Evolutionary conservation across 352 stramenopile species (phyloP), one percentile per base, ranked within the genome.

Genomic region (Plasmopara halstedii): DNA sequence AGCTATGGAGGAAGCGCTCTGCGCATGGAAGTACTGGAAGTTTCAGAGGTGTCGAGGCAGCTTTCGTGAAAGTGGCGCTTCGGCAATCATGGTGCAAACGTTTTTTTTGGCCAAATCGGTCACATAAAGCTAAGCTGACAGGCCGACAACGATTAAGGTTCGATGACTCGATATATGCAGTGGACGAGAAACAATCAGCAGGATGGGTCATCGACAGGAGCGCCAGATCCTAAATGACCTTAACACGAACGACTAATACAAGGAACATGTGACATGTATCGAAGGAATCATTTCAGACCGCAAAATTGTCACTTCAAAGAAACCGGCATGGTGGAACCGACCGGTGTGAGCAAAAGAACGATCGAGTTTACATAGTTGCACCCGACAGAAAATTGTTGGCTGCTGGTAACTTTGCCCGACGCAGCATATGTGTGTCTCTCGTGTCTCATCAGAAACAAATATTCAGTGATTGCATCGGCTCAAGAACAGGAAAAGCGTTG

Each of bases 241-340:
- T 11, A 17, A 15, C 29, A 35, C 3, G 9, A 35, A 35, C 3
- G 29, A 17, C 29, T 35, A 35, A n/a, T 14, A 35, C 29, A 35
- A 35, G 29, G 29, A 11, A 5, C 29, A 15, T 15, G 29, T 15
- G n/a, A 14, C 29, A n/a, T 15, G 29, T 11, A 35, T 35, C 29
- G 10, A 15, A 35, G 29, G 6, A 6, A 17, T 5, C 6, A 35
- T 35, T 35, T 5, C 29, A 35, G 29, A 35, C 29, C 6, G 4
- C 3, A 17, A 17, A 11, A 35, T 5, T 15, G 6, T 5, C 29
- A 15, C 14, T 5, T 35, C 29, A 35, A 35, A 35, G 14, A 11
- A 35, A 5, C 29, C 14, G 4, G 29, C 9, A 35, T 11, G 29
- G 9, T 68, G 55, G 56, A n/a, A 35, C 29, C n/a, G 9, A 35